Base-by-base conservation (phyloP, 2,329 filamentous ascomycete genomes). In the Nemania sp. region DNA sequence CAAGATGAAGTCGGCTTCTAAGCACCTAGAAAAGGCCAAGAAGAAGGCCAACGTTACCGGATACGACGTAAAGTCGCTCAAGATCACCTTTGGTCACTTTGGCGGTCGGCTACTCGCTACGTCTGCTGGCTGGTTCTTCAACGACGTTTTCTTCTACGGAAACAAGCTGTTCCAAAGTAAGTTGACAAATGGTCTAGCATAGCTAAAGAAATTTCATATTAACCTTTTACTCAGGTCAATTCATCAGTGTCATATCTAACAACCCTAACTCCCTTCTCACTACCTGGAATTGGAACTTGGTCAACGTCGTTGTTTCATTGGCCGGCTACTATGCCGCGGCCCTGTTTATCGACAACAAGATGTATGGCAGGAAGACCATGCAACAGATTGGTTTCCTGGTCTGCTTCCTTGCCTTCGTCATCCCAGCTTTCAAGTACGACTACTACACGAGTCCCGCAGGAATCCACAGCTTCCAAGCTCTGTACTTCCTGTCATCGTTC, bases 61-160 rank as follows among this genome's bases (percentile, higher is more conserved):
- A 65, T 98, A 98, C 84, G 95, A 98, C 77, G 84, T 92, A n/a
- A 83, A 91, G 74, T 97, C 95, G 29, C 86, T 98, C 62, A 88
- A 87, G 73, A 84, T 93, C 76, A 95, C 93, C 53, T 89, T 94
- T 81, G 87, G 82, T 65, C 89, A 97, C 83, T 98, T 98, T 73
- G 93, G 94, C 55, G 91, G 92, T 60, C 93, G 95, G 73, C 83
- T 98, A 26, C 77, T 97, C 22, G 95, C 95, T 57, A 98, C 95
- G 22, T 90, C 94, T 11, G 92, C 92, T 64, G 88, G 90, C 41
- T 98, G 95, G 95, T 98, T 95, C 82, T 93, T 91, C 83, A 98
- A 98, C 81, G 95, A 98, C 77, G 92, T 98, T 73, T 98, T 98
- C 87, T 98, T 98, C 86, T 98, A 98, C 84, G 95, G 95, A 75